Percentiles rank a stretch among this genome's conserved stretches.
Conservation (phyloP, 2,329 filamentous ascomycete genomes). For the Colletotrichum sublineola region DNA sequence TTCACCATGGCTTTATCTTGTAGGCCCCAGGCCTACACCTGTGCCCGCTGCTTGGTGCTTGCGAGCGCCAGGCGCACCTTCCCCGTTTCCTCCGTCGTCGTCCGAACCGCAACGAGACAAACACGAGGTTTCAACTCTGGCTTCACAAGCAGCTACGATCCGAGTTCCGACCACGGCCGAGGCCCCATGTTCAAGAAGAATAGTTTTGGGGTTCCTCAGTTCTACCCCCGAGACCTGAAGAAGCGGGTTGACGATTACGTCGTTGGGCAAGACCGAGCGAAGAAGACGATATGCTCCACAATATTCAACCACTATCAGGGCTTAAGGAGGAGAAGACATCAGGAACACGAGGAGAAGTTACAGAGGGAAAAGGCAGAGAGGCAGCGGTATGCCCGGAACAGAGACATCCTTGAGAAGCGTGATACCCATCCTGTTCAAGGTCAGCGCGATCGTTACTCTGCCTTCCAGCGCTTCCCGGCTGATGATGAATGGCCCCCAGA, state of each 20-base stretch:
- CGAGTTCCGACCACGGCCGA: slow-evolving; percentile 63
- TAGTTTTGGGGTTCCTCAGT: slow-evolving; percentile 71
- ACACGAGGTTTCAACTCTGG: slow-evolving; percentile 67
- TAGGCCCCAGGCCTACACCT: slow-evolving; percentile 40
- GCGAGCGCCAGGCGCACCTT: slow-evolving; percentile 42
- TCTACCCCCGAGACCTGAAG: slow-evolving; percentile 81
- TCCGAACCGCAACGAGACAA: slow-evolving; percentile 53
- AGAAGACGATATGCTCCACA: slow-evolving; percentile 92
- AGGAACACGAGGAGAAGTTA: slow-evolving; percentile 76
- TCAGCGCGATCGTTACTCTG: slow-evolving; percentile 55
- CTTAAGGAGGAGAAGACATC: slow-evolving; percentile 81
- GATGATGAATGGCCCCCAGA: slow-evolving; percentile 59
- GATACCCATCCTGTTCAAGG: slow-evolving; percentile 85
- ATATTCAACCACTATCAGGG: slow-evolving; percentile 98
- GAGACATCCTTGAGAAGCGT: slow-evolving; percentile 67
- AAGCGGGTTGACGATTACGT: slow-evolving; percentile 95
- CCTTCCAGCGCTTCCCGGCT: slow-evolving; percentile 49
- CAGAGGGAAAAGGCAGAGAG: slow-evolving; percentile 75
- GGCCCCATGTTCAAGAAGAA: slow-evolving; percentile 72
- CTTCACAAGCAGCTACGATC: slow-evolving; percentile 72
- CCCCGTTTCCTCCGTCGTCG: slow-evolving; percentile 47
- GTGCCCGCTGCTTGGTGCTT: slow-evolving; percentile 37
- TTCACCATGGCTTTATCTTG: slow-evolving; percentile 37
- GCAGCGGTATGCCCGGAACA: slow-evolving; percentile 78
- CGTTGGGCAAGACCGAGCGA: slow-evolving; percentile 93